phyloP scores from a whole-genome alignment of 2,329 filamentous ascomycete species.

The Curvularia sp. region DNA sequence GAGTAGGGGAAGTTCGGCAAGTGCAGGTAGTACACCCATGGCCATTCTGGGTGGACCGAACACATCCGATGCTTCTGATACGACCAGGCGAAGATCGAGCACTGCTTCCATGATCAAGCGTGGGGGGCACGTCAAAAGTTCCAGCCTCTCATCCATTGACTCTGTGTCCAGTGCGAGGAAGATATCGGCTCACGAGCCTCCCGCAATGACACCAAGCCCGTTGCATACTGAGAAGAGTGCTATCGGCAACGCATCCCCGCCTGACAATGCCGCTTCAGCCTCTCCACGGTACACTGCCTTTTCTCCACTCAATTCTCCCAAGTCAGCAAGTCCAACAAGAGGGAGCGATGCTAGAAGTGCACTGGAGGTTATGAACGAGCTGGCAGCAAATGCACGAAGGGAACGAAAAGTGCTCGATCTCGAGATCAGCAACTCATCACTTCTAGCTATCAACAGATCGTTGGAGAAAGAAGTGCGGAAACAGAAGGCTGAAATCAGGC shows the following conservation, averaged over 20 bases:
- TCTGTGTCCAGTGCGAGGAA: constrained; percentile 48
- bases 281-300: constrained; percentile 31
- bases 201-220: constrained; percentile 37
- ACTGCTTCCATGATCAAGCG: constrained; percentile 36
- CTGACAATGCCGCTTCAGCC: constrained; percentile 36
- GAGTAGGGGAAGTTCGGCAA: constrained; percentile 42
- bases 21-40: constrained; percentile 43
- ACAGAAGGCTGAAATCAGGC: constrained; percentile 84
- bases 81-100: constrained; percentile 43
- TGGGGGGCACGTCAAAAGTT: constrained; percentile 47
- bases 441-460: constrained; percentile 93
- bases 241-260: constrained; percentile 34
- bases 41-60: constrained; percentile 42
- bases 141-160: constrained; percentile 57
- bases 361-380: constrained; percentile 71
- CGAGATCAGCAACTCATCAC: constrained; percentile 93
- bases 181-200: constrained; percentile 32
- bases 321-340: constrained; percentile 65
- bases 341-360: constrained; percentile 55
- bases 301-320: constrained; percentile 37
- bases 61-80: constrained; percentile 33
- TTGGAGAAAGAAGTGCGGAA: constrained; percentile 90
- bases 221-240: constrained; percentile 45
- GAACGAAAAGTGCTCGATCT: constrained; percentile 96
- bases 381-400: constrained; percentile 84